These are phyloP conservation scores for Aspergillus kassunensis DNA, from an alignment of 495 filamentous ascomycete species.

Conservation along the genomic window DNA sequence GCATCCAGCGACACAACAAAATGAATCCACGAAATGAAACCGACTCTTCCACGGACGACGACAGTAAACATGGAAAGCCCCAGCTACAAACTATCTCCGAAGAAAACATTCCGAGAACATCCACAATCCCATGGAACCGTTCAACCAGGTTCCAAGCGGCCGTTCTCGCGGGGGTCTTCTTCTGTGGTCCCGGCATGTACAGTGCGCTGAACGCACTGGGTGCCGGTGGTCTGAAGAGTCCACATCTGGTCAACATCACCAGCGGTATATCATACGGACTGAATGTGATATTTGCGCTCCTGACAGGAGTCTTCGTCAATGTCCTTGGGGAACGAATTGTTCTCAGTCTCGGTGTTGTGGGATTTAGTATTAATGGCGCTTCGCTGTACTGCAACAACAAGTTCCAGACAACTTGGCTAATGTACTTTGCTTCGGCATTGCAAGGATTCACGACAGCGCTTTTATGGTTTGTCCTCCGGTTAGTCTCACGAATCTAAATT, in stretches of 20 bases:
- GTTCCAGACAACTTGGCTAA: constrained; percentile 51
- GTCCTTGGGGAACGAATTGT: constrained; percentile 46
- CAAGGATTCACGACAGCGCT: constrained; percentile 52
- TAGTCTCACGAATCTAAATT: no score
- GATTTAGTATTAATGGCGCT: constrained; percentile 53
- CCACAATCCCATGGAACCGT: no score
- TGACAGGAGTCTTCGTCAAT: constrained; percentile 18
- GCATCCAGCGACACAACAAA: no score
- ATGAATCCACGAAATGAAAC: no score
- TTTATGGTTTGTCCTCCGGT: constrained; percentile 48
- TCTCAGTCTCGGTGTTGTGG: constrained; percentile 49
- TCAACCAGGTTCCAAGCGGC: constrained; percentile 51
- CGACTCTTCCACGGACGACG: no score
- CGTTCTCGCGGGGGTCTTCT: constrained; percentile 49
- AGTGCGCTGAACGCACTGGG: constrained; percentile 53
- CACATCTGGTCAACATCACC: constrained; percentile 52
- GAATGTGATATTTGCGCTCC: constrained; percentile 23
- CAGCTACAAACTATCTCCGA: no score
- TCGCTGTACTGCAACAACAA: constrained; percentile 55
- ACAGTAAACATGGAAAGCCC: no score
- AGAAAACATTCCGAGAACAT: no score
- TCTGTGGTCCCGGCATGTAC: constrained; percentile 57
- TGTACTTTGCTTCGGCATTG: constrained; percentile 48
- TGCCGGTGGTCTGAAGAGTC: constrained; percentile 50
- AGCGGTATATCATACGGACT: constrained; percentile 47